Evolutionary conservation across 306 rosid genomes (phyloP).

Genomic region (Inga laurina): DNA sequence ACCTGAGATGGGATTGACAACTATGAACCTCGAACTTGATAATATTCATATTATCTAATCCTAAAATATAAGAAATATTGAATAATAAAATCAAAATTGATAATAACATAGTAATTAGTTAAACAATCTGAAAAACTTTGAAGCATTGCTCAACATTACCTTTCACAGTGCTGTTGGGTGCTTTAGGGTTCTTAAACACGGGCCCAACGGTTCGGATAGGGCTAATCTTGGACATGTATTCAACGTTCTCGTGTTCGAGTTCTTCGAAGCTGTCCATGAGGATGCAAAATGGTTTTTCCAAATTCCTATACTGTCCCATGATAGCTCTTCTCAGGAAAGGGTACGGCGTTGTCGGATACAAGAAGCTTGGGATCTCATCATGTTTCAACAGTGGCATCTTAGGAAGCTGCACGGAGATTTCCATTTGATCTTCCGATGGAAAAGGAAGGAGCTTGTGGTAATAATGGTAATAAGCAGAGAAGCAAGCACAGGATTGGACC

Average conservation of each 20-base stretch:
- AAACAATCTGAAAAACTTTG: no score
- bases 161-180: neutral
- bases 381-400: neutral
- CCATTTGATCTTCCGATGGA: neutral
- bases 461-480: neutral
- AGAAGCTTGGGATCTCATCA: neutral
- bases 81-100: no score
- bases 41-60: no score
- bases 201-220: neutral
- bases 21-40: no score
- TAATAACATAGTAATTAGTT: no score
- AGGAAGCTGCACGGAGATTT: neutral
- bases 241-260: neutral
- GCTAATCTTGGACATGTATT: neutral
- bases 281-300: neutral
- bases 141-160: neutral
- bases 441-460: neutral
- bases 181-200: neutral
- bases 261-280: neutral
- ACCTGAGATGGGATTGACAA: no score
- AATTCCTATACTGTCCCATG: neutral
- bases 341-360: neutral
- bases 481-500: conserved; percentile 7
- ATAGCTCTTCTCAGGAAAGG: neutral
- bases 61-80: no score